Percentiles rank a stretch among this genome's conserved stretches.
Evolutionary conservation across 257 asterid genomes (phyloP).

Genomic region (Nicotiana undulata): DNA sequence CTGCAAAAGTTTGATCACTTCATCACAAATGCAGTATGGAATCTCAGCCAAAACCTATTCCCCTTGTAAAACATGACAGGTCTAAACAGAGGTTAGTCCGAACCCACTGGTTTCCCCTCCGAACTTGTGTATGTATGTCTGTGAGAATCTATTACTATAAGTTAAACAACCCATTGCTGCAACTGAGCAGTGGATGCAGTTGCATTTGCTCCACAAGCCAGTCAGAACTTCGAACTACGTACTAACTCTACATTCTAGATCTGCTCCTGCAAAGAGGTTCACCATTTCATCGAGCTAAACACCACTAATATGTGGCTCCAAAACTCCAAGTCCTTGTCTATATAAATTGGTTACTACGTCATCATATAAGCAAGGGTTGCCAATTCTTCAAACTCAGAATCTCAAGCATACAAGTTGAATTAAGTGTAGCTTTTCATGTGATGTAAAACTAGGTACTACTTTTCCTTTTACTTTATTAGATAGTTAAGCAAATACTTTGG

Average conservation of each 20-base stretch:
- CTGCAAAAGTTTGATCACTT: constrained; percentile 28
- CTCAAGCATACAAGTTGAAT: background rate
- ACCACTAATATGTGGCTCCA: background rate
- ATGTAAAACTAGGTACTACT: background rate
- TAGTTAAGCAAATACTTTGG: background rate
- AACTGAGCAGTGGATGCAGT: background rate
- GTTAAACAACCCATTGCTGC: background rate
- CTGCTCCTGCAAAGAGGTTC: background rate
- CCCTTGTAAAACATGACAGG: background rate
- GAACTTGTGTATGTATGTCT: background rate
- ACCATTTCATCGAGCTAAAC: background rate
- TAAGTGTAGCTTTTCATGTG: background rate
- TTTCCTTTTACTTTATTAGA: background rate
- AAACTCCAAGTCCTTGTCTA: background rate
- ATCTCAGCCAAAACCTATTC: background rate
- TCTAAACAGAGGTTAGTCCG: background rate
- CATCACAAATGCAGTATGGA: background rate
- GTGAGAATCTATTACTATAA: background rate
- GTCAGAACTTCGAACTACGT: background rate
- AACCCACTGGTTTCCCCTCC: background rate
- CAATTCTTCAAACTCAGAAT: background rate
- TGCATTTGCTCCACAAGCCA: background rate
- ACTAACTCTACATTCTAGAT: background rate
- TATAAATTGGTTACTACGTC: background rate
- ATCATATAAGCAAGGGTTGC: background rate